Base-by-base conservation (phyloP, 2,329 filamentous ascomycete species). In the Aspergillus unguis region DNA sequence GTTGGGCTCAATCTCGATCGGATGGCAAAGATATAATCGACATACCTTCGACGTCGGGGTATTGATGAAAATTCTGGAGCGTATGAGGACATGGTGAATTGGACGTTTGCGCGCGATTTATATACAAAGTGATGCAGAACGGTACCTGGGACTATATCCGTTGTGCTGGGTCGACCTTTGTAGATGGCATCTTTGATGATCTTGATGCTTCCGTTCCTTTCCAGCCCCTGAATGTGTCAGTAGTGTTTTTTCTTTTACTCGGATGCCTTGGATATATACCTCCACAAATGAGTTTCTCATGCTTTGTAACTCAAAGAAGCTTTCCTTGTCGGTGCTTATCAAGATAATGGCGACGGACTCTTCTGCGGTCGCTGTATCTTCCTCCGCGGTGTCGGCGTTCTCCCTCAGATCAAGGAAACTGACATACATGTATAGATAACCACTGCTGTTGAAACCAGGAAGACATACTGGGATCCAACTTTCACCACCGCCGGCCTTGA, bases 401-500 rank as follows among this genome's bases (percentile, higher is more conserved):
- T 78, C 71, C 40, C 79, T 76, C 35, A 83, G 78, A 61, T 90
- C 85, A 56, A 99, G 82, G 70, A 97, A 99, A 76, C 90, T 96
- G 67, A 99, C 94, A 66, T 97, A 99, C 91, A 99, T 97, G 76
- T 99, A 96, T 1, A 99, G 80, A 67, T 95, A 99, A 27, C 94
- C 95, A 47, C 86, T 88, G 70, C 90, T 97, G 75, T 99, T 99
- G 75, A 99, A 99, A 4, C 92, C 92, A 0, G 94, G 95, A 3
- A 99, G 80, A 64, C 94, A 99, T 5, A 99, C 80, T 0, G 94
- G 94, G 44, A 97, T 92, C 94, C 94, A 99, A 64, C 92, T 96
- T 71, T 99, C 94, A 29, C 92, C 94, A n/a, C 84, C 91, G 5
- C 89, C 92, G 23, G 90, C 87, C 68, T 94, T 92, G 67, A 99